These are phyloP conservation scores for Mrakiaceae sp. DNA, from an alignment of 1,284 basidiomycete genomes.

Conservation along the genomic window DNA sequence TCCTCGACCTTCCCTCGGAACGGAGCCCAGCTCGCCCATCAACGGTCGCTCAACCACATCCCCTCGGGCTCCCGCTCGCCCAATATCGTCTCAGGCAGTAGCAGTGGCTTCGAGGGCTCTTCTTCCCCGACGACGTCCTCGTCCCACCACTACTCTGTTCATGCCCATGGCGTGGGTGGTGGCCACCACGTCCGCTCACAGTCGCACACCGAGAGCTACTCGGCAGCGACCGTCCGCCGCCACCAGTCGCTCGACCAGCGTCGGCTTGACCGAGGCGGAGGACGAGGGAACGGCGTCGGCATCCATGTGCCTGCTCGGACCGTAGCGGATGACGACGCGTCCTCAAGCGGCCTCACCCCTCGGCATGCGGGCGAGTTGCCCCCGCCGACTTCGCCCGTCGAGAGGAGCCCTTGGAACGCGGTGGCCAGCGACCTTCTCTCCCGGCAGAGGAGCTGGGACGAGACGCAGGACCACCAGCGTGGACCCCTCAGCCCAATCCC, in stretches of 20 bases:
- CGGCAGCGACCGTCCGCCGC: background rate
- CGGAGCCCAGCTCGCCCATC: background rate
- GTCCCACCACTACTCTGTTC: no score
- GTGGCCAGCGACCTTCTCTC: background rate
- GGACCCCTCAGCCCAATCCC: background rate
- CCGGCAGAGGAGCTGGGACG: slow-evolving; percentile 11
- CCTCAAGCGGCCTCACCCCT: no score
- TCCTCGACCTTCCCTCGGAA: background rate
- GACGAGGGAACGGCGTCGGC: no score
- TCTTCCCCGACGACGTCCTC: background rate
- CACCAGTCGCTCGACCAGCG: slow-evolving; percentile 8
- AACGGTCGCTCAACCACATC: background rate
- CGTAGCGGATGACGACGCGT: slow-evolving; percentile 1
- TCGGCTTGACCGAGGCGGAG: no score
- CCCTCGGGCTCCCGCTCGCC: slow-evolving; percentile 1
- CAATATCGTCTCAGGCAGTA: background rate
- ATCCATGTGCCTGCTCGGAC: background rate
- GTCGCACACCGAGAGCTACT: no score
- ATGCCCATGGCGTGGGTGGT: no score
- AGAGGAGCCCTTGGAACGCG: slow-evolving; percentile 6
- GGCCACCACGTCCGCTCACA: no score
- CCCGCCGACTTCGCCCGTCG: slow-evolving; percentile 11
- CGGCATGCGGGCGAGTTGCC: background rate
- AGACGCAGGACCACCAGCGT: background rate
- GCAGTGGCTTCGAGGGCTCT: background rate